Conservation (phyloP, 805 yeast species). For the Limtongia smithiae region DNA sequence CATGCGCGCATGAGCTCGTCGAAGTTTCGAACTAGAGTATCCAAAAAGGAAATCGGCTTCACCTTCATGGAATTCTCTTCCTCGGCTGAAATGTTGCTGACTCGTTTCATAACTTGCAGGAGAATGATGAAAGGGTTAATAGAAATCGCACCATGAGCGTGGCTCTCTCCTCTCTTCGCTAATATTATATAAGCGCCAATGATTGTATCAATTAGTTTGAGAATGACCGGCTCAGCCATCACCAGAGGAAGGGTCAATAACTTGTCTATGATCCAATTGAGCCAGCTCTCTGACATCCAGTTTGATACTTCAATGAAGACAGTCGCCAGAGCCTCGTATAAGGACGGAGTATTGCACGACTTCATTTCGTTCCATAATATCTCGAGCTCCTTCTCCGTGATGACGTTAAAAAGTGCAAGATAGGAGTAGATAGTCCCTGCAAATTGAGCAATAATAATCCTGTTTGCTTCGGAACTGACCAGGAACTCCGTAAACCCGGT, state of each 20-base stretch:
- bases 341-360: slow-evolving; percentile 2
- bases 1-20: slow-evolving; percentile 4
- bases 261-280: slow-evolving; percentile 14
- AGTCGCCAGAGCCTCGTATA: slow-evolving; percentile 7
- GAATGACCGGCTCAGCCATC: slow-evolving; percentile 8
- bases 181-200: slow-evolving; percentile 1
- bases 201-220: slow-evolving; percentile 14
- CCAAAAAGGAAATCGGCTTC: background rate
- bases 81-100: slow-evolving; percentile 13
- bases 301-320: slow-evolving; percentile 5
- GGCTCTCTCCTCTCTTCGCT: slow-evolving; percentile 1
- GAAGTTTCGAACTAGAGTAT: slow-evolving; percentile 1
- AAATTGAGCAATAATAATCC: slow-evolving; percentile 14
- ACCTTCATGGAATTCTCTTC: slow-evolving; percentile 8
- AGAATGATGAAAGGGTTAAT: slow-evolving; percentile 10
- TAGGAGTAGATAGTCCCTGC: slow-evolving; percentile 16
- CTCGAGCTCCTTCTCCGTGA: slow-evolving; percentile 6
- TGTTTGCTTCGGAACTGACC: slow-evolving; percentile 19
- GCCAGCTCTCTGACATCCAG: slow-evolving; percentile 12
- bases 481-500: slow-evolving; percentile 14
- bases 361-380: slow-evolving; percentile 16
- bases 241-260: slow-evolving; percentile 5
- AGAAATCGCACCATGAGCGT: slow-evolving; percentile 1
- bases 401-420: slow-evolving; percentile 6
- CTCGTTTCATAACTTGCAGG: slow-evolving; percentile 12